These are phyloP conservation scores for Penicillium corylophilum DNA, from an alignment of 2,329 filamentous ascomycete genomes.

Conservation along the genomic window DNA sequence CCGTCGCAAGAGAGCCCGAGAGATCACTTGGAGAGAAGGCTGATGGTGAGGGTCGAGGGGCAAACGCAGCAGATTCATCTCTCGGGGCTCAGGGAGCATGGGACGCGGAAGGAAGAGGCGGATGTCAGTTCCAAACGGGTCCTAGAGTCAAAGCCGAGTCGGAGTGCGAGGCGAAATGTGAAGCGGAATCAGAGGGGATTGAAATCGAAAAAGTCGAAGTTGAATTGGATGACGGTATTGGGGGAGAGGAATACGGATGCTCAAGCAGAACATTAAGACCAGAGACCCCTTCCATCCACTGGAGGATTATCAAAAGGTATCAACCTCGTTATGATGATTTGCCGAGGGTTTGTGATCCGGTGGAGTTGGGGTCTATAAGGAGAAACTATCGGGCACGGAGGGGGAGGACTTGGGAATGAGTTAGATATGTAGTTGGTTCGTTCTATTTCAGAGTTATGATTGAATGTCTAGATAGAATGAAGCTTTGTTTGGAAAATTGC, in stretches of 20 bases:
- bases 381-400: slow-evolving; percentile 11
- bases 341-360: slow-evolving; percentile 13
- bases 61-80: too few relatives aligned
- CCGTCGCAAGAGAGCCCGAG: background rate
- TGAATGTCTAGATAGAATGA: background rate
- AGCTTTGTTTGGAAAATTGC: background rate
- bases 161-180: too few relatives aligned
- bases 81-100: too few relatives aligned
- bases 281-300: background rate
- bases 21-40: background rate
- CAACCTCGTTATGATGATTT: slow-evolving; percentile 8
- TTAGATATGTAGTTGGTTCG: background rate
- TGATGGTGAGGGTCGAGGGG: background rate
- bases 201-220: background rate
- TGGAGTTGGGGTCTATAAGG: slow-evolving; percentile 4
- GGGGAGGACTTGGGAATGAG: background rate
- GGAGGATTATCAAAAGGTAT: background rate
- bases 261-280: background rate
- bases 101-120: too few relatives aligned
- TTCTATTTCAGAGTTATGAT: too few relatives aligned
- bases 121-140: background rate
- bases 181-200: too few relatives aligned
- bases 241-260: too few relatives aligned
- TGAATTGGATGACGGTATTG: too few relatives aligned
- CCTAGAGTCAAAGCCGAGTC: too few relatives aligned